Evolutionary conservation across 768 basidiomycete genomes (phyloP).

Genomic region (Boletus reticulatus): DNA sequence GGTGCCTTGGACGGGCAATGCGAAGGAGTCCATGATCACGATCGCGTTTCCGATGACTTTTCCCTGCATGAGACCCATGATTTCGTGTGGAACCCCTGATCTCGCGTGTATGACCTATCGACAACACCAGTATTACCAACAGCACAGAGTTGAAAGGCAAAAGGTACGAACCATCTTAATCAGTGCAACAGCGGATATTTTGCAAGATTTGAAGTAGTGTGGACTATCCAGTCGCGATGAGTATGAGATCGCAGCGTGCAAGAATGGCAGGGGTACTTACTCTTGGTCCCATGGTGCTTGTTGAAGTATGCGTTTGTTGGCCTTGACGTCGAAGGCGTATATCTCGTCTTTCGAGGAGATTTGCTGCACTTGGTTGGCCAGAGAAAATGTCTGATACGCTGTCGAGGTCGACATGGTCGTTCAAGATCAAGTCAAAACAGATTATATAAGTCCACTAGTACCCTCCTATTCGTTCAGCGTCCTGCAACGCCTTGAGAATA

Average conservation of each 20-base stretch:
- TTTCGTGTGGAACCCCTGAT: constrained; percentile 96
- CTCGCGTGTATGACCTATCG: constrained; percentile 94
- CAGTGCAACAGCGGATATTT: constrained; percentile 92
- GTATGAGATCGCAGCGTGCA: neutral
- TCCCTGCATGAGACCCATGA: constrained; percentile 99
- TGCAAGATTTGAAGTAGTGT: constrained; percentile 84
- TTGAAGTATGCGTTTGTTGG: constrained; percentile 61
- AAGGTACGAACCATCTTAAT: constrained; percentile 79
- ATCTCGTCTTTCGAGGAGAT: constrained; percentile 78
- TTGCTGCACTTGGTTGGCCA: constrained; percentile 68
- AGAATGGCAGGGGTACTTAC: constrained; percentile 41
- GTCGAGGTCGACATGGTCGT: constrained; percentile 43
- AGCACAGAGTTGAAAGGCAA: neutral
- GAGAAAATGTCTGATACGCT: constrained; percentile 70
- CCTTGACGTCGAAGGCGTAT: constrained; percentile 68
- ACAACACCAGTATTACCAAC: neutral
- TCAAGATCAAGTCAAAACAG: neutral
- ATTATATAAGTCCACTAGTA: constrained; percentile 39
- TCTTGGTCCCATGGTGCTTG: constrained; percentile 86
- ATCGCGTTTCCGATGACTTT: constrained; percentile 79
- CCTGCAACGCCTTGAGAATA: constrained; percentile 34
- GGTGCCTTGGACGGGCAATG: constrained; percentile 95
- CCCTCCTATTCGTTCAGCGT: constrained; percentile 29
- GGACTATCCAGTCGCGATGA: constrained; percentile 43
- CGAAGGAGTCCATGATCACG: constrained; percentile 94